Conservation (phyloP, 169 alveolate genomes). For the Eimeria necatrix region DNA sequence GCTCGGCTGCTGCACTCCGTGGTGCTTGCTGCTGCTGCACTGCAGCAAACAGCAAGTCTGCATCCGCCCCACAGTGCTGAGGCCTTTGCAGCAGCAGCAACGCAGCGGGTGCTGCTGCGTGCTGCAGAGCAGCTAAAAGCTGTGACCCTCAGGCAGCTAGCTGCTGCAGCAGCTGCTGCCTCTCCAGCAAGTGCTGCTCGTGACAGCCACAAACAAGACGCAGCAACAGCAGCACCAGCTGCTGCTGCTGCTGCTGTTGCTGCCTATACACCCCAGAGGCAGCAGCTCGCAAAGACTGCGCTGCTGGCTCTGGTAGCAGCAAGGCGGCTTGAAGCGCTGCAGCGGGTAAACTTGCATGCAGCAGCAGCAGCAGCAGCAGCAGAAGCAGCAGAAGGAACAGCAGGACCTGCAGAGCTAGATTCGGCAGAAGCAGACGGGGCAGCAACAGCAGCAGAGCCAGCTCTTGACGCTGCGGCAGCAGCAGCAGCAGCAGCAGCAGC, state of each 20-base stretch:
- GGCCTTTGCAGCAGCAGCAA: conserved; percentile 24
- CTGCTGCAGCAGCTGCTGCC: conserved; percentile 25
- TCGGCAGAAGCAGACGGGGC: too few species aligned
- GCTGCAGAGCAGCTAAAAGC: conserved; percentile 16
- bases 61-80: conserved; percentile 16
- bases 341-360: neutral
- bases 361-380: conserved; percentile 33
- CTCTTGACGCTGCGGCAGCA: neutral
- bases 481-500: conserved; percentile 41
- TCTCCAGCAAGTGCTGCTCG: neutral
- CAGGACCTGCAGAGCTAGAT: neutral
- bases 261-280: conserved; percentile 35
- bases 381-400: neutral
- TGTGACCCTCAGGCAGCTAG: neutral
- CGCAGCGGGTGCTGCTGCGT: conserved; percentile 46
- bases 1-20: conserved; percentile 26
- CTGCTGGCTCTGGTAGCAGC: conserved; percentile 40
- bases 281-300: conserved; percentile 39
- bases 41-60: conserved; percentile 34
- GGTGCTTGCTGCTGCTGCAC: conserved; percentile 55
- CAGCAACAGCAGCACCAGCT: neutral
- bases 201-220: too few species aligned
- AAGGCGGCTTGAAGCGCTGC: conserved; percentile 50
- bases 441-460: too few species aligned
- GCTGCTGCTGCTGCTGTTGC: conserved; percentile 36